Percentiles rank a stretch among this genome's conserved stretches.
These are phyloP conservation scores for Colletotrichum lupini DNA, from an alignment of 2,329 filamentous ascomycete species.

Conservation along the genomic window DNA sequence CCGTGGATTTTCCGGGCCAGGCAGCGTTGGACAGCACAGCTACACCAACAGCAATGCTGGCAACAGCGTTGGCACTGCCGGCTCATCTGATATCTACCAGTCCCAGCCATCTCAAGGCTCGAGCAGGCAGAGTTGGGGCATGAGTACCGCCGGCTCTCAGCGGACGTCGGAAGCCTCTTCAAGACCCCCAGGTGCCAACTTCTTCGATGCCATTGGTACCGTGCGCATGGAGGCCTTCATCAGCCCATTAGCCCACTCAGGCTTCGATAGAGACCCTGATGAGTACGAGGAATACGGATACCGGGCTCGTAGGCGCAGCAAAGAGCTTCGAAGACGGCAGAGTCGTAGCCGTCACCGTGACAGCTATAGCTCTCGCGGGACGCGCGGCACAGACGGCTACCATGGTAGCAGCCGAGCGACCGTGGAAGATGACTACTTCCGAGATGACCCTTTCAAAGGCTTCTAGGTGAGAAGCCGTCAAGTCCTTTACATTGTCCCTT, in stretches of 20 bases:
- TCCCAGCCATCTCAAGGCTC: constrained; percentile 60
- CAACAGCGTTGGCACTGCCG: constrained; percentile 67
- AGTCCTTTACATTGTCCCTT: constrained; percentile 12
- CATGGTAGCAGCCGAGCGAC: constrained; percentile 58
- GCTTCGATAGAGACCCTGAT: constrained; percentile 58
- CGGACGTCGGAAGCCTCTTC: constrained; percentile 68
- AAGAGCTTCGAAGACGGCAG: constrained; percentile 62
- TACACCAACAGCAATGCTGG: constrained; percentile 68
- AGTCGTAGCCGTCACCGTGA: constrained; percentile 67
- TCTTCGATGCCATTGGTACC: constrained; percentile 90
- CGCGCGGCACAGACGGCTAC: constrained; percentile 59
- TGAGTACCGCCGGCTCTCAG: constrained; percentile 58
- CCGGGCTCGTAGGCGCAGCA: constrained; percentile 62
- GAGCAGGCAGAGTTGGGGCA: constrained; percentile 52
- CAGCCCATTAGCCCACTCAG: constrained; percentile 65
- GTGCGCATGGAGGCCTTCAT: constrained; percentile 99
- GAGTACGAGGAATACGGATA: constrained; percentile 63
- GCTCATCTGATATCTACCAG: constrained; percentile 71
- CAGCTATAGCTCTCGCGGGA: constrained; percentile 59
- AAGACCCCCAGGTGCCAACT: constrained; percentile 60
- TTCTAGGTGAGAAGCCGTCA: constrained; percentile 55
- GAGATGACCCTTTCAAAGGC: constrained; percentile 71
- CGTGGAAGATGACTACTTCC: constrained; percentile 67
- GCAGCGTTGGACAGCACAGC: constrained; percentile 53
- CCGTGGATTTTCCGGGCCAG: constrained; percentile 78